These are phyloP conservation scores for Yamadazyma diospyri DNA, from an alignment of 1,139 yeast species.

Conservation along the genomic window DNA sequence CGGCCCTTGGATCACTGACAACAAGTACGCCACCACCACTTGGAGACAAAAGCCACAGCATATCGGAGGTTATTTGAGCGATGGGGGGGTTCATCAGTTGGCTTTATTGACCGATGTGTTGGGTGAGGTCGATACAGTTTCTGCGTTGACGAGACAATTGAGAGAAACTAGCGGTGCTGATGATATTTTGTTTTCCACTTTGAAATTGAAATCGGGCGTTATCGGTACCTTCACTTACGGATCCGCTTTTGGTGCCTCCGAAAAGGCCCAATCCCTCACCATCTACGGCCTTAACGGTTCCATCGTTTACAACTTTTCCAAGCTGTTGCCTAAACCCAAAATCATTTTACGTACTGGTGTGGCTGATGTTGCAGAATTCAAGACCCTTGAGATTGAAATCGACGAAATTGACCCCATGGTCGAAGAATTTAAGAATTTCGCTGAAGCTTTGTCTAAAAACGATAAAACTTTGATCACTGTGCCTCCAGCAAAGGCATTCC, in stretches of 20 bases:
- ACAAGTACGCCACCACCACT: constrained; percentile 64
- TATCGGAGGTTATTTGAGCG: constrained; percentile 85
- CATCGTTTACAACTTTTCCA: constrained; percentile 59
- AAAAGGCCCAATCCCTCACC: constrained; percentile 60
- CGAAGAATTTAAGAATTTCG: constrained; percentile 71
- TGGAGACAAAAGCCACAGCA: constrained; percentile 93
- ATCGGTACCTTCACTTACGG: constrained; percentile 91
- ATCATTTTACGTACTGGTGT: constrained; percentile 46
- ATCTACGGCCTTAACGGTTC: constrained; percentile 81
- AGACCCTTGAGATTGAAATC: constrained; percentile 46
- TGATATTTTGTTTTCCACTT: constrained; percentile 71
- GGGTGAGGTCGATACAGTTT: constrained; percentile 65
- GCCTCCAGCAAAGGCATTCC: constrained; percentile 77
- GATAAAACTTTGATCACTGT: constrained; percentile 59
- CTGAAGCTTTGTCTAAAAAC: constrained; percentile 60
- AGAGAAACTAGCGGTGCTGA: constrained; percentile 74
- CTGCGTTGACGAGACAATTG: constrained; percentile 74
- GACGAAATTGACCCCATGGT: constrained; percentile 52
- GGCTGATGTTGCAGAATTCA: constrained; percentile 40
- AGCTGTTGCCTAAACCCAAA: constrained; percentile 45
- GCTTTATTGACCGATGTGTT: constrained; percentile 81
- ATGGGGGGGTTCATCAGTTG: constrained; percentile 94
- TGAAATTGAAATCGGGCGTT: constrained; percentile 57
- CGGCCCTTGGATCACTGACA: constrained; percentile 66
- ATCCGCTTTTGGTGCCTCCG: constrained; percentile 84